phyloP scores from a whole-genome alignment of 495 filamentous ascomycete species.

The Podospora didyma region DNA sequence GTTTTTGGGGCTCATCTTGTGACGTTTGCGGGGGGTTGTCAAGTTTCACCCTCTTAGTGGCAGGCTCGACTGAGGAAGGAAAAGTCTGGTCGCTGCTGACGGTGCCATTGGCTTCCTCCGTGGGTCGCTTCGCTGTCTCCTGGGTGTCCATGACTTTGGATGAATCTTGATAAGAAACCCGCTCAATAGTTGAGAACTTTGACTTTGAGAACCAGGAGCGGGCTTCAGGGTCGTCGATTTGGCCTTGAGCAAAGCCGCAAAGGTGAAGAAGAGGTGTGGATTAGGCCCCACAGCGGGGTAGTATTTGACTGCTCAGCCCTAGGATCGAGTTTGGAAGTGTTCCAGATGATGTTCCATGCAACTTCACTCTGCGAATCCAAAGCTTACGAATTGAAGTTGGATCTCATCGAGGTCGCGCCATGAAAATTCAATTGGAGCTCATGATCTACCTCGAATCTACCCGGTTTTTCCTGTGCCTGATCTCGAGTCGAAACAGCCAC shows the following conservation, averaged over 20 bases:
- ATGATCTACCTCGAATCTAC: too few relatives aligned
- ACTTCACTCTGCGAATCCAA: too few relatives aligned
- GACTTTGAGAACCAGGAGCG: neutral
- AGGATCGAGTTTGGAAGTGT: neutral
- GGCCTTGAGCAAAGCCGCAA: too few relatives aligned
- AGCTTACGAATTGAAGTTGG: too few relatives aligned
- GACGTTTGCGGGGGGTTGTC: constrained; percentile 28
- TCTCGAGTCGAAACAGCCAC: too few relatives aligned
- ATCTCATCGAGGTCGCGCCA: too few relatives aligned
- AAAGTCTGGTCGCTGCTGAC: neutral
- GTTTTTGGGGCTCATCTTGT: constrained; percentile 1
- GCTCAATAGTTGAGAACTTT: neutral
- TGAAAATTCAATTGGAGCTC: too few relatives aligned
- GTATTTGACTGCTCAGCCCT: neutral
- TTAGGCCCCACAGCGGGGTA: constrained; percentile 4
- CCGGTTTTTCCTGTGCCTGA: too few relatives aligned
- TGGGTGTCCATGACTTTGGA: constrained; percentile 16
- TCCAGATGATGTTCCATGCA: neutral
- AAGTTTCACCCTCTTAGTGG: constrained; percentile 57
- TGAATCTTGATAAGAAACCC: neutral
- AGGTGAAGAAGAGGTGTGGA: neutral
- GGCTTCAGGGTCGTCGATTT: too few relatives aligned
- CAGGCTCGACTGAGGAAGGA: constrained; percentile 34
- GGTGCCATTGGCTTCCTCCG: constrained; percentile 10
- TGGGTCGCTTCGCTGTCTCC: constrained; percentile 16